A percentile compares a stretch with the other conserved stretches of the same genome.
phyloP scores from a whole-genome alignment of 768 basidiomycete species.

The Phylloporus sp. region DNA sequence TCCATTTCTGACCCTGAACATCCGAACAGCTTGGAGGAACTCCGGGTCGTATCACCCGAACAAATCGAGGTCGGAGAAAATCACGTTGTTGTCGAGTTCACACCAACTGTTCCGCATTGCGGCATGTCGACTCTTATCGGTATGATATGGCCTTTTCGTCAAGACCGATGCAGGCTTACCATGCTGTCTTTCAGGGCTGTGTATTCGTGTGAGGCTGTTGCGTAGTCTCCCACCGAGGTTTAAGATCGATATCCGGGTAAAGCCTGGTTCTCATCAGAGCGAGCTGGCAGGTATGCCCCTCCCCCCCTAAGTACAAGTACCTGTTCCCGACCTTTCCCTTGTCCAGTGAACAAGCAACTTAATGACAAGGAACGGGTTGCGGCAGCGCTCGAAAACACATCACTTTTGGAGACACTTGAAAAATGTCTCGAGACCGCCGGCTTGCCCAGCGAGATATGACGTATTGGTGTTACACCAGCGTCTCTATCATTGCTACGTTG shows the following conservation, averaged over 20 bases:
- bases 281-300: slow-evolving; percentile 75
- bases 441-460: background rate
- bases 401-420: slow-evolving; percentile 83
- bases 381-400: slow-evolving; percentile 90
- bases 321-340: background rate
- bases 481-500: background rate
- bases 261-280: slow-evolving; percentile 94
- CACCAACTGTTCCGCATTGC: slow-evolving; percentile 96
- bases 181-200: slow-evolving; percentile 50
- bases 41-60: slow-evolving; percentile 88
- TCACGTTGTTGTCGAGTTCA: slow-evolving; percentile 82
- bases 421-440: slow-evolving; percentile 52
- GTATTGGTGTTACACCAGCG: background rate
- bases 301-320: background rate
- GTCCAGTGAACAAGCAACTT: slow-evolving; percentile 90
- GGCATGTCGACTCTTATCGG: slow-evolving; percentile 97
- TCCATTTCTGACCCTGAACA: slow-evolving; percentile 95
- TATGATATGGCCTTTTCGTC: slow-evolving; percentile 22
- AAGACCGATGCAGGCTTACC: background rate
- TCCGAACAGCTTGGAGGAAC: slow-evolving; percentile 87
- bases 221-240: slow-evolving; percentile 87
- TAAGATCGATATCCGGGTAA: slow-evolving; percentile 90
- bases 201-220: slow-evolving; percentile 87
- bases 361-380: slow-evolving; percentile 99
- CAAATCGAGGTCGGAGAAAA: slow-evolving; percentile 69